phyloP scores from a whole-genome alignment of 2,329 filamentous ascomycete genomes.

The Fusarium sp. region DNA sequence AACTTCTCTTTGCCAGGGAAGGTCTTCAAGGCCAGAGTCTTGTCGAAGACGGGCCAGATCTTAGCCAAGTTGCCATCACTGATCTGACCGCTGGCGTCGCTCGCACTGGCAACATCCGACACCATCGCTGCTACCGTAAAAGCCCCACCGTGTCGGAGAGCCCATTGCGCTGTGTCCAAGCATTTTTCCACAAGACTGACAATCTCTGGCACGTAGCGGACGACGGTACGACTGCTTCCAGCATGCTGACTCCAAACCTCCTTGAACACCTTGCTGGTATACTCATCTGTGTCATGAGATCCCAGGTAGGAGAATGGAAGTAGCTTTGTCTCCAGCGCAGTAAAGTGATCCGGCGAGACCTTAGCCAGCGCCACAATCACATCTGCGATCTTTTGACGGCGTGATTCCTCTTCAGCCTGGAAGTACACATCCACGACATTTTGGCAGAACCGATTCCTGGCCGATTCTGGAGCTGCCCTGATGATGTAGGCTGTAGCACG shows the following conservation, averaged over 20 bases:
- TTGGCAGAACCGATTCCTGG: conserved; percentile 63
- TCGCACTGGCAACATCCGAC: conserved; percentile 70
- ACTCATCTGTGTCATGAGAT: conserved; percentile 85
- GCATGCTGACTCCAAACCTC: conserved; percentile 94
- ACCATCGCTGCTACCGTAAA: conserved; percentile 82
- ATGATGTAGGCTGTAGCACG: conserved; percentile 88
- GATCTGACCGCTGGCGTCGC: conserved; percentile 68
- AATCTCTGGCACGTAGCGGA: conserved; percentile 88
- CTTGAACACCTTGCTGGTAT: conserved; percentile 81
- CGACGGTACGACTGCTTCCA: conserved; percentile 83
- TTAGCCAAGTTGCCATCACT: conserved; percentile 68
- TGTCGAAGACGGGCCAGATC: conserved; percentile 88
- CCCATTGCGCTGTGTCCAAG: conserved; percentile 87
- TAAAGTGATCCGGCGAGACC: conserved; percentile 89
- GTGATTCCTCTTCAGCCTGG: conserved; percentile 79
- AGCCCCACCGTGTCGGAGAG: conserved; percentile 88
- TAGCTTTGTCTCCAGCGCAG: conserved; percentile 77
- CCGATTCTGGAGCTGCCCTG: conserved; percentile 63
- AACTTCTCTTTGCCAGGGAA: conserved; percentile 93
- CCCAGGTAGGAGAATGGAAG: conserved; percentile 91
- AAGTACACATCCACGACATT: conserved; percentile 80
- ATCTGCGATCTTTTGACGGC: conserved; percentile 82
- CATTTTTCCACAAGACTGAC: conserved; percentile 73
- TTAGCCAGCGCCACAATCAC: conserved; percentile 87
- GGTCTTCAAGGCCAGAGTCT: conserved; percentile 86